Evolutionary conservation across 257 asterid species (phyloP), one percentile per base, ranked within the genome.

Genomic region (Solanum neorickii): DNA sequence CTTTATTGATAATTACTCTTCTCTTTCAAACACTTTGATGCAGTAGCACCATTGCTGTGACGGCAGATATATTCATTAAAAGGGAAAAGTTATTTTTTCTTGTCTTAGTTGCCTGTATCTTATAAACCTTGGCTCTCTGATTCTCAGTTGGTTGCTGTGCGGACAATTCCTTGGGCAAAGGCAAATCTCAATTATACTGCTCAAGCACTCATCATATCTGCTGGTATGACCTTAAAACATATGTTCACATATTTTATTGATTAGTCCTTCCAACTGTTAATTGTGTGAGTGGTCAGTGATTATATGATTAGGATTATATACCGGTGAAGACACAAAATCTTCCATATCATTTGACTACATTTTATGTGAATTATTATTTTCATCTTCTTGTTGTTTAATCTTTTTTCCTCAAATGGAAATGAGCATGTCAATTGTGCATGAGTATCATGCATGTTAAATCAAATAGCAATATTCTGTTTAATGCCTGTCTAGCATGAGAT

Each of bases 161-260:
- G 98, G 33, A 94, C 88, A 37, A 88, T 95, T 89, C 97, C 96
- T 75, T 94, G 98, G 98, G 98, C 98, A 37, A 95, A 94, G 94
- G 95, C 97, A 29, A 93, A 95, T 90, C 91, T 95, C 90, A 95
- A 95, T 88, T 92, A 94, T 73, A 95, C 98, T 83, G 98, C 90
- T 20, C 98, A 95, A 89, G 98, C 98, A 84, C 96, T 95, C 85
- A 92, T 95, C 85, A 88, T 95, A 92, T 93, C 98, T 87, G 94
- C 88, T 18, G 98, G 98, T 95, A 92, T 52, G 95, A 82, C 69
- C 44, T 49, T 82, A 49, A 31, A 44, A 20, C 69, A 82, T 82
- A 11, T 49, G 69, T 11, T 82, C 85, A 46, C 69, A 82, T 82
- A 82, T 49, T 49, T 47, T 82, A 49, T 82, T 47, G 46, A 82